phyloP scores from a whole-genome alignment of 495 filamentous ascomycete genomes.

The Penicillium psychrofluorescens region DNA sequence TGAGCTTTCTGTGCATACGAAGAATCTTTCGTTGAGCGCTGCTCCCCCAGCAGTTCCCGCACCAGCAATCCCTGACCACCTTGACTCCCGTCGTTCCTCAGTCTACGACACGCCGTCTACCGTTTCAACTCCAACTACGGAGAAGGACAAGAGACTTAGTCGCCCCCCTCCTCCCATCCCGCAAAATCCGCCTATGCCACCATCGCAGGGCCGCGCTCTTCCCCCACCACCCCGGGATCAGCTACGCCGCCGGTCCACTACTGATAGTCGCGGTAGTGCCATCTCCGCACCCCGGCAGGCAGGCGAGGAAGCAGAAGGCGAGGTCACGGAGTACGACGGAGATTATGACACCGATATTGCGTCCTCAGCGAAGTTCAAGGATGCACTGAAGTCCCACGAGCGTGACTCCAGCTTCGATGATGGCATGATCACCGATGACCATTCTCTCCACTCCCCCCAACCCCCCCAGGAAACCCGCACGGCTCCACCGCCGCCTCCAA shows the following conservation, averaged over 20 bases:
- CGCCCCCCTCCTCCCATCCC: constrained; percentile 46
- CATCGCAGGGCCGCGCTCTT: constrained; percentile 56
- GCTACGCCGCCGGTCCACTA: constrained; percentile 54
- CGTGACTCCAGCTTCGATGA: constrained; percentile 68
- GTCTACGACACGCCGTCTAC: constrained; percentile 44
- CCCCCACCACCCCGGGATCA: constrained; percentile 69
- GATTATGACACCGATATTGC: constrained; percentile 98
- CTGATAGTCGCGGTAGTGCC: constrained; percentile 39
- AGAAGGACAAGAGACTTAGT: constrained; percentile 43
- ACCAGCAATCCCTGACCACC: constrained; percentile 40
- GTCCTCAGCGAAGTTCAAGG: constrained; percentile 79
- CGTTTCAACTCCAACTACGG: constrained; percentile 31
- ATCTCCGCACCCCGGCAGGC: constrained; percentile 32
- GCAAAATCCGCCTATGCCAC: constrained; percentile 36
- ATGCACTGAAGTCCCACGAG: constrained; percentile 78
- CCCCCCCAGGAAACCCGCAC: constrained; percentile 40
- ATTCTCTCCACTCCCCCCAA: constrained; percentile 38
- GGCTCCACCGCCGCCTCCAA: constrained; percentile 54
- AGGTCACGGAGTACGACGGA: constrained; percentile 91
- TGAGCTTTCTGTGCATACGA: constrained; percentile 68
- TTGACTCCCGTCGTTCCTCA: constrained; percentile 34
- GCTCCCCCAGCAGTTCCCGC: constrained; percentile 37
- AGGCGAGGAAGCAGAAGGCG: constrained; percentile 64
- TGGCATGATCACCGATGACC: constrained; percentile 44
- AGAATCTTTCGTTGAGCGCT: constrained; percentile 35